phyloP scores from a whole-genome alignment of 192 early-diverging fungal species.

The Backusella sp. region DNA sequence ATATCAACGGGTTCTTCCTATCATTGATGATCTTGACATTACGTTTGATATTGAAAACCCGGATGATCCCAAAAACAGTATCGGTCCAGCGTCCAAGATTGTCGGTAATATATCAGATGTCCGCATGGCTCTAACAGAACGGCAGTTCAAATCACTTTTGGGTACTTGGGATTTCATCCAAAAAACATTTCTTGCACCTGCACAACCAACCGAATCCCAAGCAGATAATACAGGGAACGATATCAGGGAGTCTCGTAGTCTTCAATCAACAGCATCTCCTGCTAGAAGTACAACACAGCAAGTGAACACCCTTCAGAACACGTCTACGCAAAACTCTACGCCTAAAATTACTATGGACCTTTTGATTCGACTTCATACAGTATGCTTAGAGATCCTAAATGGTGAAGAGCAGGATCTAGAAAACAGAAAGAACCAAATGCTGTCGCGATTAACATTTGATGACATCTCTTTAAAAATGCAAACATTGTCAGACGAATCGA shows the following conservation, averaged over 20 bases:
- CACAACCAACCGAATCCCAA: neutral
- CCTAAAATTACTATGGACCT: slow-evolving; percentile 40
- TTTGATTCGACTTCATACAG: slow-evolving; percentile 54
- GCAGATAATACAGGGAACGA: neutral
- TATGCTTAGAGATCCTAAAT: slow-evolving; percentile 65
- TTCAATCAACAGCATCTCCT: neutral
- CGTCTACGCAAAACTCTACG: neutral
- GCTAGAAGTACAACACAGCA: neutral
- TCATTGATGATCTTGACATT: slow-evolving; percentile 73
- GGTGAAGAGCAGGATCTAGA: slow-evolving; percentile 34
- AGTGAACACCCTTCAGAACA: neutral
- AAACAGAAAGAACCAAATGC: neutral
- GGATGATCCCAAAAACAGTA: slow-evolving; percentile 32
- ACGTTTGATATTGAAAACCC: slow-evolving; percentile 48
- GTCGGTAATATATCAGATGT: slow-evolving; percentile 25
- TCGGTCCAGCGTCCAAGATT: slow-evolving; percentile 20
- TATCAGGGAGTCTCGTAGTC: neutral
- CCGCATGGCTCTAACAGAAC: slow-evolving; percentile 16
- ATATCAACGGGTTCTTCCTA: slow-evolving; percentile 37
- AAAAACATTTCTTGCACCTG: slow-evolving; percentile 7
- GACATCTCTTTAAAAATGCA: slow-evolving; percentile 45
- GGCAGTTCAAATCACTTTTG: slow-evolving; percentile 15
- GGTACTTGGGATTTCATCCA: slow-evolving; percentile 11
- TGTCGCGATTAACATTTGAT: slow-evolving; percentile 24
- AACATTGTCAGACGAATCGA: slow-evolving; percentile 44